These are phyloP conservation scores for Fraxinus velutina DNA, from an alignment of 305 asterid species.

Conservation along the genomic window DNA sequence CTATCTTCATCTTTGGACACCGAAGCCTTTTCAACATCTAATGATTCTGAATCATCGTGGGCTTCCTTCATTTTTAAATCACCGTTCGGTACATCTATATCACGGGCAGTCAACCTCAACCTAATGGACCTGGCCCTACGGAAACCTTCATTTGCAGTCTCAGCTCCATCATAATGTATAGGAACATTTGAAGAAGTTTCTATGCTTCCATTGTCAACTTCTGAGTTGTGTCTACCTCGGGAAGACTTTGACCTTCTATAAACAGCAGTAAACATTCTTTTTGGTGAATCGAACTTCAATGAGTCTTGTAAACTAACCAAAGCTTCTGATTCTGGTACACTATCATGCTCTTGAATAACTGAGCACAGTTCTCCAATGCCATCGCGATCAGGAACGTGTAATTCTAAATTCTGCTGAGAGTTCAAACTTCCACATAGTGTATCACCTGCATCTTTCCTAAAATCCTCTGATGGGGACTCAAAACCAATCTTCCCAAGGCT, in stretches of 20 bases:
- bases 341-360: conserved; percentile 35
- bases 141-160: conserved; percentile 46
- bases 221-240: conserved; percentile 50
- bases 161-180: conserved; percentile 42
- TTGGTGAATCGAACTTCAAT: conserved; percentile 48
- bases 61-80: conserved; percentile 40
- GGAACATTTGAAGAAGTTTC: conserved; percentile 59
- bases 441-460: conserved; percentile 28
- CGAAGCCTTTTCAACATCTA: conserved; percentile 43
- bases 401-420: conserved; percentile 28
- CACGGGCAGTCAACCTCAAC: conserved; percentile 47
- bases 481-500: conserved; percentile 30
- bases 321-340: conserved; percentile 36
- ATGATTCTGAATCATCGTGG: conserved; percentile 48
- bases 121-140: conserved; percentile 73
- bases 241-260: conserved; percentile 70
- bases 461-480: conserved; percentile 41
- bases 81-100: conserved; percentile 35
- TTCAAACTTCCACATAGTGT: conserved; percentile 29
- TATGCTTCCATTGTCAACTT: conserved; percentile 39
- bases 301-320: conserved; percentile 42
- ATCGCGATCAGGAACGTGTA: conserved; percentile 32
- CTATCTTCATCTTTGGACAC: conserved; percentile 48
- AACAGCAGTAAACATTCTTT: conserved; percentile 71
- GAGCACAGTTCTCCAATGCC: conserved; percentile 27